A percentile compares a stretch with the other conserved stretches of the same genome.
Evolutionary conservation across 345 rosid genomes (phyloP).

Genomic region (Euphorbia peplus): DNA sequence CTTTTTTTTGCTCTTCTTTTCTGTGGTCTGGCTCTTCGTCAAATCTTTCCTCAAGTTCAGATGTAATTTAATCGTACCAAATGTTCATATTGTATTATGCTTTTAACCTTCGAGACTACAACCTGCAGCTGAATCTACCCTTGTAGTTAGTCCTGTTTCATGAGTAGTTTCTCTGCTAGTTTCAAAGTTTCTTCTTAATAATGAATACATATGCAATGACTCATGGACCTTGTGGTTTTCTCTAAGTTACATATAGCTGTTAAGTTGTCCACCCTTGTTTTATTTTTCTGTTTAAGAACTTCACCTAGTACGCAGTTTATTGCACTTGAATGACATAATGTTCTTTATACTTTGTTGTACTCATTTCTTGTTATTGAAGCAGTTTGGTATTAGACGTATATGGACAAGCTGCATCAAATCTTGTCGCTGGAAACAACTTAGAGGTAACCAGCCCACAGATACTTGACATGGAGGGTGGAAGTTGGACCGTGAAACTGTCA

Average conservation of each 20-base stretch:
- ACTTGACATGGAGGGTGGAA: constrained; percentile 33
- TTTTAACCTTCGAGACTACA: constrained; percentile 12
- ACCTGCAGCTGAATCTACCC: constrained; percentile 12
- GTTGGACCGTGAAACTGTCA: constrained; percentile 23
- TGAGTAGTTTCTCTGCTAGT: constrained; percentile 13
- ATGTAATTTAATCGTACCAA: too few relatives aligned
- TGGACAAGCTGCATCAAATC: constrained; percentile 31
- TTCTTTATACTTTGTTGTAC: not conserved
- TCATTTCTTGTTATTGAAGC: constrained; percentile 4
- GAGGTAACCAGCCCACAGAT: constrained; percentile 23
- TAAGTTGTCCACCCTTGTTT: too few relatives aligned
- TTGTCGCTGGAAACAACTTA: constrained; percentile 25
- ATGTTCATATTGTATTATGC: too few relatives aligned
- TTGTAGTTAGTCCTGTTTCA: constrained; percentile 10
- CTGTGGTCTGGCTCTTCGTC: too few relatives aligned
- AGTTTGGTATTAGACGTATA: constrained; percentile 19
- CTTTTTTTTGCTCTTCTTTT: too few relatives aligned
- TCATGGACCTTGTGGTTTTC: not conserved
- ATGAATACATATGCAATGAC: not conserved
- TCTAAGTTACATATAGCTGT: not conserved
- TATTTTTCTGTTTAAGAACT: too few relatives aligned
- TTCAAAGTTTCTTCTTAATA: not conserved
- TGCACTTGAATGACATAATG: too few relatives aligned
- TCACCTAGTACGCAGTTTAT: too few relatives aligned
- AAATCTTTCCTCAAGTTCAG: too few relatives aligned